A percentile compares a stretch with the other conserved stretches of the same genome.
Evolutionary conservation across 73 alveolate genomes (phyloP).

Genomic region (Paramecium biaurelia): DNA sequence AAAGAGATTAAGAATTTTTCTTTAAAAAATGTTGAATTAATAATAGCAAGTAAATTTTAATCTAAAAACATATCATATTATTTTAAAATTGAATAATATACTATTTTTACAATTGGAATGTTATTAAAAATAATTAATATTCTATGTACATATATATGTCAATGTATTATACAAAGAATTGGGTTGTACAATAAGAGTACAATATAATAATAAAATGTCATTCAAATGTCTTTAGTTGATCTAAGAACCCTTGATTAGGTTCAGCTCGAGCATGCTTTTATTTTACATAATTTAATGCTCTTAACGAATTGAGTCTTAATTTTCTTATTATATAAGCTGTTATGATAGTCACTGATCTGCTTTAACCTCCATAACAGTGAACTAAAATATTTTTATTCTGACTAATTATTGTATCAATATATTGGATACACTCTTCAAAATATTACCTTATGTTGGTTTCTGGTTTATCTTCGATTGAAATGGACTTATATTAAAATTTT

Average conservation of each 20-base stretch:
- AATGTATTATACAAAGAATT: no score
- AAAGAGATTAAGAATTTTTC: no score
- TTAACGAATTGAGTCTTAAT: conserved; percentile 23
- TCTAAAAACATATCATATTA: no score
- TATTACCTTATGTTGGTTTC: conserved; percentile 34
- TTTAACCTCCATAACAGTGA: conserved; percentile 78
- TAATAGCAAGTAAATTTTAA: no score
- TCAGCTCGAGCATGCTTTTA: conserved; percentile 41
- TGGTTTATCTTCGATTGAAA: conserved; percentile 50
- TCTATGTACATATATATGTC: no score
- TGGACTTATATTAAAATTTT: conserved; percentile 49
- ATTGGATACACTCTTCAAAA: conserved; percentile 62
- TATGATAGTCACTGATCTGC: conserved; percentile 68
- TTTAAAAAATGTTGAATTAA: no score
- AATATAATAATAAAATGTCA: not conserved
- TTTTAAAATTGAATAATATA: no score
- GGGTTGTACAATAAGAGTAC: not conserved
- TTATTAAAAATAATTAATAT: no score
- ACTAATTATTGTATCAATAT: conserved; percentile 22
- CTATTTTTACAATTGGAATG: no score
- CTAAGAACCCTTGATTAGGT: conserved; percentile 70
- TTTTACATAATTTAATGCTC: conserved; percentile 57
- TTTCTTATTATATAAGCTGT: conserved; percentile 66
- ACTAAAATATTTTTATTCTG: conserved; percentile 60
- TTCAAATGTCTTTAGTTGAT: conserved; percentile 34